Conservation (phyloP, 208 protist species). For the Leishmania tropica region DNA sequence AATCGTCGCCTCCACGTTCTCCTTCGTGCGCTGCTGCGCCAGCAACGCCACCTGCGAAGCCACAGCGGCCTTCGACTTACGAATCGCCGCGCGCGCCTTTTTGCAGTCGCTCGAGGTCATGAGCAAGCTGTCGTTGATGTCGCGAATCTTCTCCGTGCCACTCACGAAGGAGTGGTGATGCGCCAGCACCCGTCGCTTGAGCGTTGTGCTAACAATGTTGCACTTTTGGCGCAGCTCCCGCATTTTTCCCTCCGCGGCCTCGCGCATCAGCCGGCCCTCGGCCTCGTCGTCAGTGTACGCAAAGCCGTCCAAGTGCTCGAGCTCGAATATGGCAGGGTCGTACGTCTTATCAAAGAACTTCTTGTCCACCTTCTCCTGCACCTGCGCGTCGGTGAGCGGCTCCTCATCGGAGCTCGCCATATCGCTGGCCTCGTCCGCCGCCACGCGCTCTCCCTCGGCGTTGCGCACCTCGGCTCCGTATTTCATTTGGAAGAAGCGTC, state of each 20-base stretch:
- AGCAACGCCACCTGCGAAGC: conserved; percentile 63
- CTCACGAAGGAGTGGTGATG: conserved; percentile 76
- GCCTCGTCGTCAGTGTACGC: conserved; percentile 58
- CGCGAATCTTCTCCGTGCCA: conserved; percentile 72
- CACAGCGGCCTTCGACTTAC: conserved; percentile 57
- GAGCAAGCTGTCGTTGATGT: conserved; percentile 76
- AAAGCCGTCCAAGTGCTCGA: conserved; percentile 60
- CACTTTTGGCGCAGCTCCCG: conserved; percentile 67
- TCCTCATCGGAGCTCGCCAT: conserved; percentile 74
- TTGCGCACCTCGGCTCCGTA: conserved; percentile 61
- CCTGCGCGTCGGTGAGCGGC: conserved; percentile 79
- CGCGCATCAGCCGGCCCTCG: conserved; percentile 53
- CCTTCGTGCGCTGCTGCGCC: conserved; percentile 50
- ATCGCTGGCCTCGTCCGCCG: conserved; percentile 45
- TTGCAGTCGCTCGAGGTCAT: conserved; percentile 87
- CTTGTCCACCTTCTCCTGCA: conserved; percentile 79
- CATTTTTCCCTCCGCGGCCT: conserved; percentile 59
- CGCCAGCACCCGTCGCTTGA: conserved; percentile 80
- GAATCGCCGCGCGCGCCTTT: conserved; percentile 66
- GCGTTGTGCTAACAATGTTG: conserved; percentile 76
- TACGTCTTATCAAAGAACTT: conserved; percentile 89
- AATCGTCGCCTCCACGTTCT: conserved; percentile 54
- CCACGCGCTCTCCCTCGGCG: conserved; percentile 31
- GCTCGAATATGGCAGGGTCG: conserved; percentile 70
- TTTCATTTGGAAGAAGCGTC: conserved; percentile 65